A percentile compares a stretch with the other conserved stretches of the same genome.
These are phyloP conservation scores for Amanita subjunquillea DNA, from an alignment of 768 basidiomycete genomes.

Conservation along the genomic window DNA sequence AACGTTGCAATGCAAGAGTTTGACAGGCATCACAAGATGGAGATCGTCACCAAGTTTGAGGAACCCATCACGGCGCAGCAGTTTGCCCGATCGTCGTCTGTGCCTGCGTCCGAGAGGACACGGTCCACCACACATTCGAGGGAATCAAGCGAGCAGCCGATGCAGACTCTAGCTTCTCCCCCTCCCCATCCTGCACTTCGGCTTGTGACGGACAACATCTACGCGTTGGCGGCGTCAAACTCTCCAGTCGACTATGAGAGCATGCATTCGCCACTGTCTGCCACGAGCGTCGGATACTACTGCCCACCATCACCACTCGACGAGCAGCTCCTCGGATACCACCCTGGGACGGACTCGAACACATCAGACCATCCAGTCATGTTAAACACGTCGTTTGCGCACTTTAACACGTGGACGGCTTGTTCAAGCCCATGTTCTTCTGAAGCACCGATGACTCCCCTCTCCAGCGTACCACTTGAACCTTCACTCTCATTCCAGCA, in stretches of 20 bases:
- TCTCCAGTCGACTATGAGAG: constrained; percentile 1
- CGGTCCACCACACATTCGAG: neutral
- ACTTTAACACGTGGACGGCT: neutral
- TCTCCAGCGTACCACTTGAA: neutral
- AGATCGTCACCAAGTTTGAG: constrained; percentile 69
- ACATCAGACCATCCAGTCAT: neutral
- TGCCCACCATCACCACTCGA: constrained; percentile 1
- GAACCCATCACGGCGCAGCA: constrained; percentile 65
- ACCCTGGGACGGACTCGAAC: neutral
- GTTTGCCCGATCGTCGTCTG: constrained; percentile 61
- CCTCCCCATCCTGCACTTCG: neutral
- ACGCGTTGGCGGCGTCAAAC: constrained; percentile 14
- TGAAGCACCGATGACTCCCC: constrained; percentile 2
- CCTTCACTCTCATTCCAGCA: neutral
- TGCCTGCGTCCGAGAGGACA: constrained; percentile 29
- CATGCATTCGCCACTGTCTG: neutral
- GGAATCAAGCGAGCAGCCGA: neutral
- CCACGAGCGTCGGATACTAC: neutral
- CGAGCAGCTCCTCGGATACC: neutral
- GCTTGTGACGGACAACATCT: neutral
- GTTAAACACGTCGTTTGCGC: neutral
- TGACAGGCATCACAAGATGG: constrained; percentile 47
- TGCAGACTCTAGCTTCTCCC: too few species aligned
- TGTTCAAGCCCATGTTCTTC: constrained; percentile 6
- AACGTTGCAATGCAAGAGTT: constrained; percentile 49